These are phyloP conservation scores for Dysphania ambrosioides DNA, from an alignment of 148 eudicot species.

Conservation along the genomic window DNA sequence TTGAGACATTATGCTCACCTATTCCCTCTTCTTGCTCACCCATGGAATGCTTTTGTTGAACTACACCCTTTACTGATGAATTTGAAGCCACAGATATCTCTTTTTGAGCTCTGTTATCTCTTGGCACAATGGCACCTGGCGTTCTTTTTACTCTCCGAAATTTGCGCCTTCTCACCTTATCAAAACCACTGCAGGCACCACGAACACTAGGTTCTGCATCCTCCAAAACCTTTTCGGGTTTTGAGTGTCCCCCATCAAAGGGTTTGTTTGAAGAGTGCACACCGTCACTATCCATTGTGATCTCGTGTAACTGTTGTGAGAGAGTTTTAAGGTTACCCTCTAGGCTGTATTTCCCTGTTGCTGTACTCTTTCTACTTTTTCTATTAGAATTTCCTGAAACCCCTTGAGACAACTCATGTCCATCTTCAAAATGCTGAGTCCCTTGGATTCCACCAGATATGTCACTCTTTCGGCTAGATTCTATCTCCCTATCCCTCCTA, in stretches of 20 bases:
- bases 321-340: slow-evolving; percentile 49
- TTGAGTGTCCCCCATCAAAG: slow-evolving; percentile 30
- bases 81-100: slow-evolving; percentile 80
- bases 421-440: slow-evolving; percentile 29
- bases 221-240: slow-evolving; percentile 31
- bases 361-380: slow-evolving; percentile 37
- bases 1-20: slow-evolving; percentile 47
- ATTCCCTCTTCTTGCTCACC: slow-evolving; percentile 40
- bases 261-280: slow-evolving; percentile 51
- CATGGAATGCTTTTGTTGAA: slow-evolving; percentile 33
- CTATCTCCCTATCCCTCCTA: slow-evolving; percentile 44
- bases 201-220: slow-evolving; percentile 45
- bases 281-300: slow-evolving; percentile 49
- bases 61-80: slow-evolving; percentile 58
- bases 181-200: slow-evolving; percentile 44
- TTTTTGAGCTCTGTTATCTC: slow-evolving; percentile 41
- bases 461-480: slow-evolving; percentile 35
- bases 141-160: slow-evolving; percentile 63
- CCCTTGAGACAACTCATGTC: slow-evolving; percentile 34
- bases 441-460: slow-evolving; percentile 32
- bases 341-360: slow-evolving; percentile 33
- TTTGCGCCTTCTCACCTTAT: slow-evolving; percentile 59
- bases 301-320: slow-evolving; percentile 56
- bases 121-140: slow-evolving; percentile 39
- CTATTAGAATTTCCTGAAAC: slow-evolving; percentile 40